Base-by-base conservation (phyloP, 2,329 filamentous ascomycete species). In the Sporothrix schenckii region DNA sequence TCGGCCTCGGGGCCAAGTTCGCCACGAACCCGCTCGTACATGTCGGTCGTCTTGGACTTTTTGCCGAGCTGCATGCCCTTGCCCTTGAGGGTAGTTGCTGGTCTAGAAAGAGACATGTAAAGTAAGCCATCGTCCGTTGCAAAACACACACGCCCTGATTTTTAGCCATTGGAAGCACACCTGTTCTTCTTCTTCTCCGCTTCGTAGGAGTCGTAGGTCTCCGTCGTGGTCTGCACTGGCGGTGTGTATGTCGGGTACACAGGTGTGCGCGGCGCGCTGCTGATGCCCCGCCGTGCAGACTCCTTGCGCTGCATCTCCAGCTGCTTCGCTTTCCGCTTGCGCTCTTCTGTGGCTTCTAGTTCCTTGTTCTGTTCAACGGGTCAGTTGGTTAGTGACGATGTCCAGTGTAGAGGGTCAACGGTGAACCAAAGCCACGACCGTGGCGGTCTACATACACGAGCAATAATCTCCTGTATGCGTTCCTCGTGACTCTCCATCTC, bases 401-500 rank as follows among this genome's bases (percentile, higher is more conserved):
- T n/a, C 54, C 16, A n/a, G 19, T 34, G 13, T 24, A 56, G 1
- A 34, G 24, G 11, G 24, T 3, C 3, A 19, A 34, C 16, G 41
- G 14, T 14, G 34, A 19, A 14, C 52, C 13, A n/a, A 6, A 3
- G 6, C 5, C 7, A 21, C 21, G 27, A 14, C 21, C 2, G 53
- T 19, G 14, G n/a, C 10, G 14, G 19, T 14, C 14, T 19, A 77
- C 85, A 73, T 88, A 94, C 92, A 79, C 93, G 87, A 73, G 93
- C 93, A 78, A 97, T 97, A 74, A 97, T 99, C 79, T 97, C 95
- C 81, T 99, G 95, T 76, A 99, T 98, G 79, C 95, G 90, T 86
- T 99, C 95, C 82, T 99, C 96, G 78, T 99, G 95, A 81, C 91
- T 95, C 81, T 99, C 95, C 95, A 99, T 99, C 79, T 98, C 96